A percentile compares a stretch with the other conserved stretches of the same genome.
Conservation (phyloP, 306 rosid species). For the Cyamopsis tetragonoloba region DNA sequence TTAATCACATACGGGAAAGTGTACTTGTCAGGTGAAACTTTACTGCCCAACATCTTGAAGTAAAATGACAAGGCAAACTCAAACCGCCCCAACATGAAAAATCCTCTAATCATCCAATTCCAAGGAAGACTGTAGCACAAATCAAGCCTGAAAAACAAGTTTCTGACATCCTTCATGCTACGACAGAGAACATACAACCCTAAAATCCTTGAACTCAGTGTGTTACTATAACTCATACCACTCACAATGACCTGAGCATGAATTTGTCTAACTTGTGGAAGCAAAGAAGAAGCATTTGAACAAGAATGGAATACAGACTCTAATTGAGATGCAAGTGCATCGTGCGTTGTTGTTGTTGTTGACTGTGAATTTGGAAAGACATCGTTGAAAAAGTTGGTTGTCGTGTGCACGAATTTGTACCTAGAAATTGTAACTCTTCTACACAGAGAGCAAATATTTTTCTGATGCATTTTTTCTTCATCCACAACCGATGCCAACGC, state of each 20-base stretch:
- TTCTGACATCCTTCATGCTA: slow-evolving; percentile 51
- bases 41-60: slow-evolving; percentile 71
- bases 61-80: slow-evolving; percentile 58
- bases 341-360: slow-evolving; percentile 11
- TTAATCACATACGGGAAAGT: slow-evolving; percentile 82
- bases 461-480: slow-evolving; percentile 24
- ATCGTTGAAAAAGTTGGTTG: slow-evolving; percentile 21
- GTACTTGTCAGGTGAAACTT: slow-evolving; percentile 72
- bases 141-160: slow-evolving; percentile 52
- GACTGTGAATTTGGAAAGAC: background rate
- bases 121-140: slow-evolving; percentile 54
- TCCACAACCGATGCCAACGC: no score
- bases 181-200: slow-evolving; percentile 65
- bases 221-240: slow-evolving; percentile 33
- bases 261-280: slow-evolving; percentile 56
- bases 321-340: slow-evolving; percentile 34
- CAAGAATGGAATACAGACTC: slow-evolving; percentile 45
- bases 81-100: slow-evolving; percentile 50
- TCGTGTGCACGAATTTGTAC: slow-evolving; percentile 8
- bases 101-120: slow-evolving; percentile 86
- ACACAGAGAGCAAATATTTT: slow-evolving; percentile 2
- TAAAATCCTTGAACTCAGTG: slow-evolving; percentile 43
- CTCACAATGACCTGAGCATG: slow-evolving; percentile 53
- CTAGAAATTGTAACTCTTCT: slow-evolving; percentile 19
- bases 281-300: slow-evolving; percentile 38